phyloP scores from a whole-genome alignment of 148 eudicot genomes.

The Euryodendron excelsum region DNA sequence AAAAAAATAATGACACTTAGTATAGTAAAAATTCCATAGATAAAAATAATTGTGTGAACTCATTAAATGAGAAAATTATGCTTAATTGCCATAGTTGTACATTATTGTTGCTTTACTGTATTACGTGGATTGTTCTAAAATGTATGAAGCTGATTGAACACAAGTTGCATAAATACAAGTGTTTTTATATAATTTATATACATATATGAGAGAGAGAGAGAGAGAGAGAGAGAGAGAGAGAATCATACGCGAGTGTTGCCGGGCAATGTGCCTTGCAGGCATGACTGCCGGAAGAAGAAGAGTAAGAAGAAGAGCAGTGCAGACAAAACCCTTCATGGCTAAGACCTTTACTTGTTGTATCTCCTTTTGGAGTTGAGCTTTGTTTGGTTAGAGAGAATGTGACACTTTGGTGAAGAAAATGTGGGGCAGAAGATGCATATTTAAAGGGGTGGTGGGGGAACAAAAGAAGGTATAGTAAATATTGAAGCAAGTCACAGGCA shows the following conservation, averaged over 20 bases:
- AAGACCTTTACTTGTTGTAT: not conserved
- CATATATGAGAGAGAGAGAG: not conserved
- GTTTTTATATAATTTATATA: too few species aligned
- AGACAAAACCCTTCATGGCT: conserved; percentile 26
- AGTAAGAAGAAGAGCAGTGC: conserved; percentile 11
- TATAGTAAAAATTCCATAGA: too few species aligned
- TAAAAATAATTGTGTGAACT: too few species aligned
- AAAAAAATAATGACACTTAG: too few species aligned
- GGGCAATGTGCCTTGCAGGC: conserved; percentile 36
- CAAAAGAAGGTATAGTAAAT: conserved; percentile 4
- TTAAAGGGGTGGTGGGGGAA: conserved; percentile 6
- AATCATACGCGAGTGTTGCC: conserved; percentile 40
- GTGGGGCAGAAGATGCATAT: not conserved
- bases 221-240: too few species aligned
- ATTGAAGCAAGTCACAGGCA: conserved; percentile 55
- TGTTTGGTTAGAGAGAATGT: not conserved
- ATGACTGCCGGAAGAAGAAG: conserved; percentile 32
- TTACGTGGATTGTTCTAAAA: too few species aligned
- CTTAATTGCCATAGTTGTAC: too few species aligned
- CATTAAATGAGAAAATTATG: too few species aligned
- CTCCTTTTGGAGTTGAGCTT: not conserved
- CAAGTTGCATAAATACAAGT: too few species aligned
- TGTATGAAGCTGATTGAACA: too few species aligned
- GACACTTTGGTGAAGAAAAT: not conserved
- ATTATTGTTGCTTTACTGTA: too few species aligned